Evolutionary conservation across 805 yeast genomes (phyloP).

Genomic region (Danielia reshetovae): DNA sequence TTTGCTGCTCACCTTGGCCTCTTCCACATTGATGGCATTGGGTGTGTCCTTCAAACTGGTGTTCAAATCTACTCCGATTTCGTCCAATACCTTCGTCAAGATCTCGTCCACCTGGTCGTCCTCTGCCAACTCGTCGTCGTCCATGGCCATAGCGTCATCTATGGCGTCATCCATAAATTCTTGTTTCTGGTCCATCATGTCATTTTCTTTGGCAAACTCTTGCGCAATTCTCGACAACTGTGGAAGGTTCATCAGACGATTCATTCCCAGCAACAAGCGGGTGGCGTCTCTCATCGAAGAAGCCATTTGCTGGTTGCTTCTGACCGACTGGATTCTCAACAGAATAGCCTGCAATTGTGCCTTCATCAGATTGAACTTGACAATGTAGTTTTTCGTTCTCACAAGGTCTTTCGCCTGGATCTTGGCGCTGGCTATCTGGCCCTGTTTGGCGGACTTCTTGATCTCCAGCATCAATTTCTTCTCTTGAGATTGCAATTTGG

Average conservation of each 20-base stretch:
- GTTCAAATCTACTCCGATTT: constrained; percentile 85
- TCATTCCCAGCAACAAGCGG: constrained; percentile 77
- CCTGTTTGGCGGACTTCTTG: constrained; percentile 85
- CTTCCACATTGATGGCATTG: constrained; percentile 24
- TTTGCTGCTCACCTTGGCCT: constrained; percentile 15
- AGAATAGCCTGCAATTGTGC: constrained; percentile 95
- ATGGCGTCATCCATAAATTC: constrained; percentile 98
- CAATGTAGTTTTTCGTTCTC: constrained; percentile 77
- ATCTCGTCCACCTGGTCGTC: constrained; percentile 90
- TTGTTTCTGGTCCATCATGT: constrained; percentile 96
- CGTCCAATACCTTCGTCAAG: constrained; percentile 88
- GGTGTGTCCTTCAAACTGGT: constrained; percentile 47
- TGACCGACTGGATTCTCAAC: constrained; percentile 83
- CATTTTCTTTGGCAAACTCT: constrained; percentile 93
- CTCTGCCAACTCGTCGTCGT: constrained; percentile 63
- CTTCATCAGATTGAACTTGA: constrained; percentile 88
- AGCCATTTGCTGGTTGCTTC: constrained; percentile 94
- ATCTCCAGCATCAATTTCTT: constrained; percentile 82
- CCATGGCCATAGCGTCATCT: constrained; percentile 94
- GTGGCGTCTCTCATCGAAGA: constrained; percentile 94
- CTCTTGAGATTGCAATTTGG: constrained; percentile 86
- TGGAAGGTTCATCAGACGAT: constrained; percentile 84
- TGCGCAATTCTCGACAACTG: constrained; percentile 84
- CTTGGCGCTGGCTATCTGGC: constrained; percentile 85
- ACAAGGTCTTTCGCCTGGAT: constrained; percentile 95